Evolutionary conservation across 2,329 filamentous ascomycete species (phyloP).

Genomic region (Diaporthe nobilis): DNA sequence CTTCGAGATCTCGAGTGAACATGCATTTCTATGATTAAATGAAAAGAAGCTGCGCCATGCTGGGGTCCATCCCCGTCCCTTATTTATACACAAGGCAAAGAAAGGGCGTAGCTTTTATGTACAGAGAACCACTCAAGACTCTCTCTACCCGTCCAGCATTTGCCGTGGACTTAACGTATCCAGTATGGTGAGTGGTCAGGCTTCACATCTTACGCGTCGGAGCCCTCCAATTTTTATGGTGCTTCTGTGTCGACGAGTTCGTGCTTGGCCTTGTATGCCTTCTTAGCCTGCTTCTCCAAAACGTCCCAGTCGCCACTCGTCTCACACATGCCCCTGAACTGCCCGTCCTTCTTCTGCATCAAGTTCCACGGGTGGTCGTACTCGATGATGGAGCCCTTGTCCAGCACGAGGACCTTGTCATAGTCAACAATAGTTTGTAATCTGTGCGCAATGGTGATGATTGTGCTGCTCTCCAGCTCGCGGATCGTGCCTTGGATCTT

Average conservation of each 20-base stretch:
- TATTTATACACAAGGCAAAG: conserved; percentile 7
- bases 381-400: conserved; percentile 89
- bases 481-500: conserved; percentile 98
- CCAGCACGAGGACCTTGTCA: conserved; percentile 95
- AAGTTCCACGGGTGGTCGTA: conserved; percentile 92
- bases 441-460: conserved; percentile 95
- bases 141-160: conserved; percentile 2
- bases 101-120: conserved; percentile 3
- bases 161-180: neutral
- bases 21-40: conserved; percentile 28
- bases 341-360: conserved; percentile 77
- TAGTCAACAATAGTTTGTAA: conserved; percentile 98
- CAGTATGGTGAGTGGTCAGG: neutral
- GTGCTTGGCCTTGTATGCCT: conserved; percentile 58
- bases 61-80: conserved; percentile 13
- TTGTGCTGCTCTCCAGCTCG: conserved; percentile 87
- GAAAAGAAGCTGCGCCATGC: conserved; percentile 6
- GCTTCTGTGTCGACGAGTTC: conserved; percentile 56
- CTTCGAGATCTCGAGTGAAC: neutral
- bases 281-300: conserved; percentile 68
- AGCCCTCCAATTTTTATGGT: neutral
- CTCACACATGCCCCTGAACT: conserved; percentile 75
- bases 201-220: neutral
- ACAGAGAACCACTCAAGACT: conserved; percentile 14
- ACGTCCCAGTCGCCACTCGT: conserved; percentile 71